phyloP scores from a whole-genome alignment of 2,329 filamentous ascomycete genomes.

The Fusarium redolens region DNA sequence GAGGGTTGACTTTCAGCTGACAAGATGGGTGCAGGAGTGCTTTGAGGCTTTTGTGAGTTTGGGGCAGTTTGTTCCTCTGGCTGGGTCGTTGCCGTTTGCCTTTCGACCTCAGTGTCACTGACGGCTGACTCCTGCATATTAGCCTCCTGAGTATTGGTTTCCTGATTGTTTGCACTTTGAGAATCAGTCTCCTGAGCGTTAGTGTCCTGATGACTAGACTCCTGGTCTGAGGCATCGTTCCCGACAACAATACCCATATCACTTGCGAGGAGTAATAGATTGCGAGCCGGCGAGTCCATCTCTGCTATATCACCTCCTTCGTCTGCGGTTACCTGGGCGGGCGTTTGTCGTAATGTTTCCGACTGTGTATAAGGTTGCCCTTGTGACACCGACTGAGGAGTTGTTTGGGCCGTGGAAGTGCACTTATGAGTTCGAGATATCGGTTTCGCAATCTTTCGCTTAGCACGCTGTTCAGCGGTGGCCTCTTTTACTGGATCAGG shows the following conservation, averaged over 20 bases:
- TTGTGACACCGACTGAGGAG: neutral
- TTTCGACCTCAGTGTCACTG: neutral
- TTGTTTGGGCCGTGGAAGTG: too few species aligned
- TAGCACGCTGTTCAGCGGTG: constrained; percentile 8
- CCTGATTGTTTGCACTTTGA: neutral
- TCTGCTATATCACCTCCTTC: neutral
- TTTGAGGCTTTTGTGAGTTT: neutral
- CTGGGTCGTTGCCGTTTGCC: neutral
- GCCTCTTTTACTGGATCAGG: constrained; percentile 1
- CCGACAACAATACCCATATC: neutral
- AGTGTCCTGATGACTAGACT: neutral
- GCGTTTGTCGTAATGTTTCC: neutral
- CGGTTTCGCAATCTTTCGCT: constrained; percentile 8
- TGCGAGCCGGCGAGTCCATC: neutral
- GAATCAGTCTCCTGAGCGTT: neutral
- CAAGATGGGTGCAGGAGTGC: neutral
- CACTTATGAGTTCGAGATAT: neutral
- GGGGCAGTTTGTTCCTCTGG: neutral
- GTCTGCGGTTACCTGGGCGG: neutral
- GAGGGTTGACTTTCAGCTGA: neutral
- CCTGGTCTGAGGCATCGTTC: neutral
- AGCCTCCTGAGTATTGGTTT: neutral
- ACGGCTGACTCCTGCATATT: neutral
- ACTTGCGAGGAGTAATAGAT: neutral
- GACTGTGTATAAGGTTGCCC: neutral